phyloP scores from a whole-genome alignment of 129 eudicot genomes.

The Artemisia annua region DNA sequence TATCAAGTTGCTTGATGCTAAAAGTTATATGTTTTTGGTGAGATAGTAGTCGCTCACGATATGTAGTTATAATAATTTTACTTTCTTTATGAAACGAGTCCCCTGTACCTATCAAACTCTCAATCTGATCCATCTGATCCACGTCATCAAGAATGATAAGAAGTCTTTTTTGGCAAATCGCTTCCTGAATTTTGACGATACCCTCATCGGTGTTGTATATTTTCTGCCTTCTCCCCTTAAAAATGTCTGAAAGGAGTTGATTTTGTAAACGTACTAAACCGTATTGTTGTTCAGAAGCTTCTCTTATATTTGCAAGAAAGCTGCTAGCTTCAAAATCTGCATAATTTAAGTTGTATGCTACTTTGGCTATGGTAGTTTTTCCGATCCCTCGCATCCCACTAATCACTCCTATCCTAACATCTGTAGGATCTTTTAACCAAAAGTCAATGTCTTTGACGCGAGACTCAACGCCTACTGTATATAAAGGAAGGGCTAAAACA shows the following conservation, averaged over 20 bases:
- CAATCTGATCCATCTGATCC: constrained; percentile 32
- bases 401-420: constrained; percentile 23
- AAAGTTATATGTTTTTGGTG: constrained; percentile 11
- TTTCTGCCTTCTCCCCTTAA: constrained; percentile 27
- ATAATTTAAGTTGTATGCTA: constrained; percentile 26
- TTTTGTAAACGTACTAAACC: constrained; percentile 34
- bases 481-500: constrained; percentile 21
- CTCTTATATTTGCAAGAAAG: constrained; percentile 35
- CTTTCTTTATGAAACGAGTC: constrained; percentile 25
- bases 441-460: constrained; percentile 30
- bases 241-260: constrained; percentile 34
- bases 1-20: constrained; percentile 19
- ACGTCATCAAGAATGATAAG: constrained; percentile 37
- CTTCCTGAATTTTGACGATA: constrained; percentile 23
- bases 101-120: constrained; percentile 20
- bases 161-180: constrained; percentile 21
- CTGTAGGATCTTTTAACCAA: constrained; percentile 24
- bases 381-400: constrained; percentile 44
- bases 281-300: constrained; percentile 26
- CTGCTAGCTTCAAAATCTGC: constrained; percentile 34
- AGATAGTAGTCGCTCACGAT: constrained; percentile 10
- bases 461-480: constrained; percentile 29
- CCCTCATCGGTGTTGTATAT: constrained; percentile 28
- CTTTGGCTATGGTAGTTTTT: constrained; percentile 36
- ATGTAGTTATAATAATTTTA: constrained; percentile 32